These are phyloP conservation scores for Ogataea paradorogensis DNA, from an alignment of 805 yeast genomes.

Conservation along the genomic window DNA sequence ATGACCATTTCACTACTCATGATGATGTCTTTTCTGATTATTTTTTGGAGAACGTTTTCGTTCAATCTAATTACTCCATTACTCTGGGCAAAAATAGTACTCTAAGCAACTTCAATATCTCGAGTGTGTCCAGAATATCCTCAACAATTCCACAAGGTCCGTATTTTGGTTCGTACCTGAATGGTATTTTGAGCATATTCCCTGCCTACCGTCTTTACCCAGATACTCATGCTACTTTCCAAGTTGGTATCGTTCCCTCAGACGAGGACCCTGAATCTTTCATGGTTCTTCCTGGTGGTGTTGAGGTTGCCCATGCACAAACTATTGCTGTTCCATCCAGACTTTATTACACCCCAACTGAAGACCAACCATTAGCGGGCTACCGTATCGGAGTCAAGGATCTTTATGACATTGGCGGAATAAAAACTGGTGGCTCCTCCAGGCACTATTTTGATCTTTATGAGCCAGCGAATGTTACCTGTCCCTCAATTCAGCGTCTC, in stretches of 20 bases:
- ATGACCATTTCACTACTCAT: constrained; percentile 1
- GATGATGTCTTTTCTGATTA: constrained; percentile 14
- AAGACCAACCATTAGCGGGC: constrained; percentile 13
- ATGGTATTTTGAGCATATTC: constrained; percentile 6
- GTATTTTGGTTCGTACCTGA: constrained; percentile 12
- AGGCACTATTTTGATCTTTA: constrained; percentile 13
- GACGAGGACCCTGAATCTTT: constrained; percentile 7
- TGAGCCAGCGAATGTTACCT: constrained; percentile 7
- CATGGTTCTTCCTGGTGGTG: constrained; percentile 13
- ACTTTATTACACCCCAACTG: constrained; percentile 10
- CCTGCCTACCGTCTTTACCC: constrained; percentile 13
- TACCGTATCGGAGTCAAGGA: constrained; percentile 14
- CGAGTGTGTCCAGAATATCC: neutral
- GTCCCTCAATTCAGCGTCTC: constrained; percentile 13
- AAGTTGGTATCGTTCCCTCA: constrained; percentile 11
- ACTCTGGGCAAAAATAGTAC: constrained; percentile 1
- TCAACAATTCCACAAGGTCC: constrained; percentile 9
- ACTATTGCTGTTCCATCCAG: constrained; percentile 14
- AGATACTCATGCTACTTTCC: constrained; percentile 12
- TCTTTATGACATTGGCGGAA: constrained; percentile 11
- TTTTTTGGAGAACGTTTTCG: constrained; percentile 9
- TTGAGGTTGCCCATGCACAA: constrained; percentile 14
- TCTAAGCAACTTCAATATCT: constrained; percentile 2
- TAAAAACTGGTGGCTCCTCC: constrained; percentile 12
- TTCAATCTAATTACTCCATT: neutral